Evolutionary conservation across 1,284 basidiomycete species (phyloP).

Genomic region (Puccinia coronata): DNA sequence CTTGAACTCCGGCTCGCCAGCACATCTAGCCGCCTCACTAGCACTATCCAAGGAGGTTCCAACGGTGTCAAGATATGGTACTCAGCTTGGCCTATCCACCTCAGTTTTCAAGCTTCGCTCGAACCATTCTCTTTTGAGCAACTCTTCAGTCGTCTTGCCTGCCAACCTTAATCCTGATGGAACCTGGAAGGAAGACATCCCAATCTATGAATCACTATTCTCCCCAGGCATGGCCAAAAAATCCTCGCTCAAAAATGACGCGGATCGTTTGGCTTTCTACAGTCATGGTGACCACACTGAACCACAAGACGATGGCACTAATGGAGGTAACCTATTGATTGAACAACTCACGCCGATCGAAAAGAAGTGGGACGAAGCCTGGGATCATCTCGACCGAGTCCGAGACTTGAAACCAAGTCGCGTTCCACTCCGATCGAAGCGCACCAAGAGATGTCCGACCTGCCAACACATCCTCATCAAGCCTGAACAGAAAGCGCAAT

Average conservation of each 20-base stretch:
- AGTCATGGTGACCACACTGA: slow-evolving; percentile 2
- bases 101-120: slow-evolving; percentile 47
- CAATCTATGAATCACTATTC: slow-evolving; percentile 38
- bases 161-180: slow-evolving; percentile 24
- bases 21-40: slow-evolving; percentile 57
- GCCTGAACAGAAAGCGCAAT: slow-evolving; percentile 92
- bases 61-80: slow-evolving; percentile 32
- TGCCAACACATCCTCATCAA: slow-evolving; percentile 97
- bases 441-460: slow-evolving; percentile 87
- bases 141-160: slow-evolving; percentile 1
- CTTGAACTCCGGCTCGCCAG: slow-evolving; percentile 49
- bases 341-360: slow-evolving; percentile 37
- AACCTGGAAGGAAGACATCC: slow-evolving; percentile 24
- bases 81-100: slow-evolving; percentile 39
- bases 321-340: neutral
- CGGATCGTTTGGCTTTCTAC: slow-evolving; percentile 32
- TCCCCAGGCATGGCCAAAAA: slow-evolving; percentile 14
- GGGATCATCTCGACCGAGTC: slow-evolving; percentile 31
- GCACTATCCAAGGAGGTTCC: slow-evolving; percentile 48
- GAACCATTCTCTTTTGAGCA: slow-evolving; percentile 2
- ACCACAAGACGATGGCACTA: neutral
- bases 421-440: slow-evolving; percentile 86
- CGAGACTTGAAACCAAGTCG: slow-evolving; percentile 82
- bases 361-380: slow-evolving; percentile 46
- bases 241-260: slow-evolving; percentile 8